Percentiles rank a stretch among this genome's conserved stretches.
Conservation (phyloP, 441 rosid genomes). For the Pelargonium citronellum region DNA sequence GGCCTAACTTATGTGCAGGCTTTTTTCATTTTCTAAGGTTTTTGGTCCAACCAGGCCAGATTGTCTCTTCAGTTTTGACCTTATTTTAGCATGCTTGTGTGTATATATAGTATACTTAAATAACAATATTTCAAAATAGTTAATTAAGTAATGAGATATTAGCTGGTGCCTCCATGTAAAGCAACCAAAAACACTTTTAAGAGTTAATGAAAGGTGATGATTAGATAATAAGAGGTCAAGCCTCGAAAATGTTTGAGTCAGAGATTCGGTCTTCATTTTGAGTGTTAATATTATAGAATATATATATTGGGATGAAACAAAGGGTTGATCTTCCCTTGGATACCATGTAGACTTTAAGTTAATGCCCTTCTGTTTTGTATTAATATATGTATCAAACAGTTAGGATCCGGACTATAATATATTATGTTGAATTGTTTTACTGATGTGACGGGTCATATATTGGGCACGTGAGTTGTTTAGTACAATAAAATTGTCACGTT, state of each 20-base stretch:
- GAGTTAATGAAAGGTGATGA: not conserved
- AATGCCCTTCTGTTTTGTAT: not conserved
- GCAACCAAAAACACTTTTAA: not conserved
- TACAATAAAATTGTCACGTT: too few relatives aligned
- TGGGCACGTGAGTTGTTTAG: too few relatives aligned
- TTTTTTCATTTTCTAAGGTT: not conserved
- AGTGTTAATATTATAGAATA: conserved; percentile 10
- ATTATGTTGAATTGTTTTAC: too few relatives aligned
- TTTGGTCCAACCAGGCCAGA: not conserved
- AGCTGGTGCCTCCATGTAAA: not conserved
- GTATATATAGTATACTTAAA: too few relatives aligned
- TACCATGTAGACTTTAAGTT: conserved; percentile 20
- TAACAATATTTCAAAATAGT: not conserved
- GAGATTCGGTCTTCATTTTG: conserved; percentile 21
- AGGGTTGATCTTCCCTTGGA: conserved; percentile 27
- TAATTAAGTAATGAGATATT: not conserved
- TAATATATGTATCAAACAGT: too few relatives aligned
- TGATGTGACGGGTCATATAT: too few relatives aligned
- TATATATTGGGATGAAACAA: conserved; percentile 18
- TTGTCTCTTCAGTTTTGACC: not conserved
- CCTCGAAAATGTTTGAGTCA: conserved; percentile 17
- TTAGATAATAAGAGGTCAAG: conserved; percentile 18
- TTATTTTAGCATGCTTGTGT: not conserved
- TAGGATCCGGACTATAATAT: too few relatives aligned
- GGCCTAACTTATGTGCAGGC: not conserved